Evolutionary conservation across 192 early-diverging fungal genomes (phyloP).

Genomic region (Entomortierella beljakovae): DNA sequence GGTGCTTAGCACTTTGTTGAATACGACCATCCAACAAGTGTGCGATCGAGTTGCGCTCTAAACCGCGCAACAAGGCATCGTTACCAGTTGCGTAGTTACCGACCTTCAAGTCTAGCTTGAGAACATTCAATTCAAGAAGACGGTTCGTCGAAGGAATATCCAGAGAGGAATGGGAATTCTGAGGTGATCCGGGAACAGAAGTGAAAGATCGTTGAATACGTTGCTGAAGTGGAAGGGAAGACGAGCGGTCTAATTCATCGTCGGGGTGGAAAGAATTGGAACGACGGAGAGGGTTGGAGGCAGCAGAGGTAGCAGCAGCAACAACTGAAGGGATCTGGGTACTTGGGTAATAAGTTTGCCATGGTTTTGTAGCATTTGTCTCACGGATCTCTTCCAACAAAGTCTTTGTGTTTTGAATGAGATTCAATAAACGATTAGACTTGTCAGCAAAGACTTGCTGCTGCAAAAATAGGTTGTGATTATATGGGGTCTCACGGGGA

Average conservation of each 20-base stretch:
- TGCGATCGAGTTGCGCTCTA: constrained; percentile 78
- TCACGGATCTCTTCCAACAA: constrained; percentile 78
- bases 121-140: constrained; percentile 64
- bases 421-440: constrained; percentile 73
- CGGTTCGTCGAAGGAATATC: constrained; percentile 49
- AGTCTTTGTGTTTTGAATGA: constrained; percentile 72
- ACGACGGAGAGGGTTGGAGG: constrained; percentile 29
- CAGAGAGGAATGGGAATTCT: constrained; percentile 7
- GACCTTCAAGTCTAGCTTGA: constrained; percentile 77
- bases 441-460: constrained; percentile 82
- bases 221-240: constrained; percentile 20
- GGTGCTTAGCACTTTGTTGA: constrained; percentile 74
- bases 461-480: constrained; percentile 56
- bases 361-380: constrained; percentile 69
- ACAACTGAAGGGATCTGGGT: constrained; percentile 37
- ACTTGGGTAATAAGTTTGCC: constrained; percentile 71
- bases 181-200: constrained; percentile 41
- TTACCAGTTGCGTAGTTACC: constrained; percentile 71
- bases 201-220: constrained; percentile 53
- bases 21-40: constrained; percentile 78
- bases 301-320: constrained; percentile 30
- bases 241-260: constrained; percentile 28
- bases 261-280: constrained; percentile 50
- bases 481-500: constrained; percentile 42
- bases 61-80: constrained; percentile 65